These are phyloP conservation scores for Prosopis cineraria DNA, from an alignment of 306 rosid species.

Conservation along the genomic window DNA sequence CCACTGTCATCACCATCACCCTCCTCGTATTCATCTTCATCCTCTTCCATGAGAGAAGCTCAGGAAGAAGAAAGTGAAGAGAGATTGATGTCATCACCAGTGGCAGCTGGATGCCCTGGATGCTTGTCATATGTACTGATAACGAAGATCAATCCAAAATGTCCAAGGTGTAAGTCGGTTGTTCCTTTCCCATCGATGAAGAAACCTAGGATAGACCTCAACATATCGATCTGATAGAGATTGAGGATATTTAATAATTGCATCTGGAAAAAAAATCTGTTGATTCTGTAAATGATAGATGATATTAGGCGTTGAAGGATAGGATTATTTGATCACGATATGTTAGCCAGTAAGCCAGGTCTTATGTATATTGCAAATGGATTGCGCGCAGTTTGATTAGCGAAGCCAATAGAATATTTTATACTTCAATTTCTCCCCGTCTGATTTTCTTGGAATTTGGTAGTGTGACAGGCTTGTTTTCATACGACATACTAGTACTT, in stretches of 20 bases:
- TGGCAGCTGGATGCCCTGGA: constrained; percentile 94
- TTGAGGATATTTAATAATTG: constrained; percentile 25
- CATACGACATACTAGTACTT: too few relatives aligned
- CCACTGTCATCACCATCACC: constrained; percentile 56
- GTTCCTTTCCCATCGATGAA: constrained; percentile 68
- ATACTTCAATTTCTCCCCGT: constrained; percentile 1
- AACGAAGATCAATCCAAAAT: constrained; percentile 82
- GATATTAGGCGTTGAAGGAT: constrained; percentile 34
- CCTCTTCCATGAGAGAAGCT: constrained; percentile 63
- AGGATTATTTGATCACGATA: constrained; percentile 42
- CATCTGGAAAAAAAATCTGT: neutral
- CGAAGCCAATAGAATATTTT: constrained; percentile 39
- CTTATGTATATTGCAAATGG: constrained; percentile 57
- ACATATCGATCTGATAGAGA: constrained; percentile 63
- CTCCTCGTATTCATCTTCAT: constrained; percentile 60
- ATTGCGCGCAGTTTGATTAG: constrained; percentile 37
- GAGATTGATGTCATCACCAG: constrained; percentile 53
- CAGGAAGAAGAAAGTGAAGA: constrained; percentile 70
- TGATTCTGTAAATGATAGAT: constrained; percentile 68
- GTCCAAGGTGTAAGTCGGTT: constrained; percentile 82
- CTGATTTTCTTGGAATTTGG: neutral
- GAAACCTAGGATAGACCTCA: constrained; percentile 94
- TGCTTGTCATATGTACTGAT: constrained; percentile 87
- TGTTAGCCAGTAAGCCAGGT: constrained; percentile 37
- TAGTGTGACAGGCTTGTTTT: neutral